Evolutionary conservation across 805 yeast genomes (phyloP).

Genomic region (Candida ulmi): DNA sequence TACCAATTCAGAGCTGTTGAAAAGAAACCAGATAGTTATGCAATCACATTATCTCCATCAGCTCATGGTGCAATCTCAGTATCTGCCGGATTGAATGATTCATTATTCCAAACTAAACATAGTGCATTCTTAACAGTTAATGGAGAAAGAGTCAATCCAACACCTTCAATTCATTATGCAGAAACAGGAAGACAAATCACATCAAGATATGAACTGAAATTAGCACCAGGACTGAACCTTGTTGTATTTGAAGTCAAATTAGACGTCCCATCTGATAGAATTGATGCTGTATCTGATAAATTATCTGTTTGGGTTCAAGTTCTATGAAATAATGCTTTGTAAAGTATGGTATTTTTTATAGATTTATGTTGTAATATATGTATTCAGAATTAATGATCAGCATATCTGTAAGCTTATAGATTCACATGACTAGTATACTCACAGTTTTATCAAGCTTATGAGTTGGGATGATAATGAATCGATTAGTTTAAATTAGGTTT

Average conservation of each 20-base stretch:
- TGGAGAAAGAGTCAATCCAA: conserved; percentile 38
- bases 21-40: conserved; percentile 30
- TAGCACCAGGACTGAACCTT: conserved; percentile 41
- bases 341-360: too few species aligned
- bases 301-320: conserved; percentile 37
- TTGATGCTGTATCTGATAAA: conserved; percentile 26
- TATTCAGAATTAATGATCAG: too few species aligned
- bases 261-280: conserved; percentile 16
- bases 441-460: too few species aligned
- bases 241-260: conserved; percentile 34
- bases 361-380: background rate
- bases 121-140: conserved; percentile 34
- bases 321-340: conserved; percentile 1
- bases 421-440: too few species aligned
- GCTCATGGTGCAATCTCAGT: conserved; percentile 42
- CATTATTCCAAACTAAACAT: conserved; percentile 33
- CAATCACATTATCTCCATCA: conserved; percentile 39
- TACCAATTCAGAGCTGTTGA: conserved; percentile 31
- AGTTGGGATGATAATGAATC: too few species aligned
- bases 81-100: conserved; percentile 37
- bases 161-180: conserved; percentile 36
- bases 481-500: too few species aligned
- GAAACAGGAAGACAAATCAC: conserved; percentile 22
- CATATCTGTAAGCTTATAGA: too few species aligned
- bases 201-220: conserved; percentile 38